Percentiles rank a stretch among this genome's conserved stretches.
Evolutionary conservation across 108 stramenopile genomes (phyloP).

Genomic region (Licmophora abbreviata): DNA sequence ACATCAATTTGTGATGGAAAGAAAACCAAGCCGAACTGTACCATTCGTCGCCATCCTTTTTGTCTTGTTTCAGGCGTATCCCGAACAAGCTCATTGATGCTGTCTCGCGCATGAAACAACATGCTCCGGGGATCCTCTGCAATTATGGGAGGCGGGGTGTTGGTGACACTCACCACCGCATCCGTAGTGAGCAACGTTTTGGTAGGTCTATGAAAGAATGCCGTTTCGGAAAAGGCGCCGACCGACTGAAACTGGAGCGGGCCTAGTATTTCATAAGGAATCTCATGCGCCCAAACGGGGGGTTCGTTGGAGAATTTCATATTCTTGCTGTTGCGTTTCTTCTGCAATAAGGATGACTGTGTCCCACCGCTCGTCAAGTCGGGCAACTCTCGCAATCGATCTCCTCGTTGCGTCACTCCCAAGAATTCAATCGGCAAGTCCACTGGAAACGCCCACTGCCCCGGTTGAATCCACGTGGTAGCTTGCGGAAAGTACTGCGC

Average conservation of each 20-base stretch:
- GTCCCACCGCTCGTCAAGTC: constrained; percentile 16
- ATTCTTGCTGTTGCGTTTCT: no score
- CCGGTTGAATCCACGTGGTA: constrained; percentile 79
- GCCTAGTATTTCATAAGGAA: constrained; percentile 76
- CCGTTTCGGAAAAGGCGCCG: constrained; percentile 84
- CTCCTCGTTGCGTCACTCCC: constrained; percentile 49
- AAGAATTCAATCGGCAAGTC: constrained; percentile 61
- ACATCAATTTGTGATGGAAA: constrained; percentile 85
- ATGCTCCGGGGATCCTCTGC: constrained; percentile 73
- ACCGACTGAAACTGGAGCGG: constrained; percentile 73
- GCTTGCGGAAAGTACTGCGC: constrained; percentile 68
- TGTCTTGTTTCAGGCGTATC: constrained; percentile 45
- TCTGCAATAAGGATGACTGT: no score
- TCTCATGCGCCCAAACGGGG: constrained; percentile 72
- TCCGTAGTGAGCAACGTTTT: constrained; percentile 83
- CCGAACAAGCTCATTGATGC: constrained; percentile 49
- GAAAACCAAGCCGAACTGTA: constrained; percentile 88
- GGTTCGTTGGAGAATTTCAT: no score
- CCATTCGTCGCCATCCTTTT: constrained; percentile 86
- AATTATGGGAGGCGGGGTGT: constrained; percentile 66
- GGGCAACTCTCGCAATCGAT: constrained; percentile 46
- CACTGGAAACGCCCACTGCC: constrained; percentile 80
- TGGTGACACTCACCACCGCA: constrained; percentile 68
- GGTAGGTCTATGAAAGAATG: constrained; percentile 74
- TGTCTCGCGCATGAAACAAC: constrained; percentile 83